Evolutionary conservation across 768 basidiomycete genomes (phyloP).

Genomic region (Russula compacta): DNA sequence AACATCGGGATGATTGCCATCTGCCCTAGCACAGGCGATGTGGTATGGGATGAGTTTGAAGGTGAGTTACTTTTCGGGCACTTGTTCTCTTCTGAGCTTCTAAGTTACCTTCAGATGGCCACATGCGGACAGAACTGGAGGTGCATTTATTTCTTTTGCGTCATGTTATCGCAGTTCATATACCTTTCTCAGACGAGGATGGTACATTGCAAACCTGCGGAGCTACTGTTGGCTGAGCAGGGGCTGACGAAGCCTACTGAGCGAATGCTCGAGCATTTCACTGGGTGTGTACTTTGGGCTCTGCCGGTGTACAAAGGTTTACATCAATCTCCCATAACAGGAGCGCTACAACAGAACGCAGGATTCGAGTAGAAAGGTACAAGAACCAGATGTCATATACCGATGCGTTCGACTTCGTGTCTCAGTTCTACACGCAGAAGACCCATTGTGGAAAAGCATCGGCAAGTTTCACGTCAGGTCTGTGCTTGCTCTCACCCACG

Average conservation of each 20-base stretch:
- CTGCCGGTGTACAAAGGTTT: neutral
- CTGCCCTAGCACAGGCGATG: conserved; percentile 83
- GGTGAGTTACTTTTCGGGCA: conserved; percentile 34
- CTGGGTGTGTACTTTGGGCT: conserved; percentile 36
- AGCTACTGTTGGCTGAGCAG: conserved; percentile 57
- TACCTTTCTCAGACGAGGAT: conserved; percentile 59
- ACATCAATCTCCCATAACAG: conserved; percentile 11
- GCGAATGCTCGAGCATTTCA: conserved; percentile 65
- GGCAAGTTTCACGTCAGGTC: conserved; percentile 39
- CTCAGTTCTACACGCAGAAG: conserved; percentile 56
- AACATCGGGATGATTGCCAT: conserved; percentile 67
- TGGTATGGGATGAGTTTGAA: conserved; percentile 87
- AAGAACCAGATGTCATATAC: conserved; percentile 46
- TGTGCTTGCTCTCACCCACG: conserved; percentile 11
- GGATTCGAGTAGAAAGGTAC: conserved; percentile 57
- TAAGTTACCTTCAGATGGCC: conserved; percentile 42
- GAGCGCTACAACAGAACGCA: conserved; percentile 25
- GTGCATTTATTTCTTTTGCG: conserved; percentile 28
- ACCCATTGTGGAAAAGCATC: conserved; percentile 32
- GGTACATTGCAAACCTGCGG: conserved; percentile 74
- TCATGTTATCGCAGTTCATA: neutral
- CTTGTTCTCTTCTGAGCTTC: neutral
- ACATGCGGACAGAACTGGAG: conserved; percentile 86
- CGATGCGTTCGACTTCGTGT: conserved; percentile 59
- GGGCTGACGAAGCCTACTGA: conserved; percentile 60